Percentiles rank a stretch among this genome's conserved stretches.
Evolutionary conservation across 345 rosid species (phyloP).

Genomic region (Hirschfeldia incana): DNA sequence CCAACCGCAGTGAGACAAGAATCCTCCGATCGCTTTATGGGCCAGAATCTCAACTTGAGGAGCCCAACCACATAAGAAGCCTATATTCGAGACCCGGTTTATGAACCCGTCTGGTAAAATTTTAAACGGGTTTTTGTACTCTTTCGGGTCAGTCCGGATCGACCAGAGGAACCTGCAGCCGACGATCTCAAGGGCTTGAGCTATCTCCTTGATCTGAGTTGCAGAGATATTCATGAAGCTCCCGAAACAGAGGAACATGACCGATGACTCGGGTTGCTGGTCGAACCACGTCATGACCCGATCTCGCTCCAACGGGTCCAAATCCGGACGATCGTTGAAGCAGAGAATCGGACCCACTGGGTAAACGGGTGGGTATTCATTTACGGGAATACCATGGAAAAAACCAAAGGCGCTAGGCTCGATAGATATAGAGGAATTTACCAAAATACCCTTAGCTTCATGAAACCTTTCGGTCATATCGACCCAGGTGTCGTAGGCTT

Average conservation of each 20-base stretch:
- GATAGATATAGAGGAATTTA: too few species aligned
- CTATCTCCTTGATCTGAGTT: slow-evolving; percentile 45
- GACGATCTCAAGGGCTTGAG: slow-evolving; percentile 41
- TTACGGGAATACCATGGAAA: not conserved
- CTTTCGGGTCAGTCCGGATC: slow-evolving; percentile 16
- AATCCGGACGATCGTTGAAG: not conserved
- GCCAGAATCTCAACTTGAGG: slow-evolving; percentile 28
- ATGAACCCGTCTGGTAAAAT: slow-evolving; percentile 41
- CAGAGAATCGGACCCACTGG: not conserved
- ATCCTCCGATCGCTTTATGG: slow-evolving; percentile 35
- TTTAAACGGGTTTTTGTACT: slow-evolving; percentile 1
- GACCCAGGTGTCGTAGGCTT: not conserved
- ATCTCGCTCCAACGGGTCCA: not conserved
- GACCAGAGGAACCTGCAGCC: slow-evolving; percentile 44
- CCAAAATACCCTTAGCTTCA: not conserved
- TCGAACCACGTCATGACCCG: slow-evolving; percentile 45
- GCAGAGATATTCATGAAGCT: slow-evolving; percentile 34
- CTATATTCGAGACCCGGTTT: slow-evolving; percentile 10
- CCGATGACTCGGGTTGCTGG: slow-evolving; percentile 45
- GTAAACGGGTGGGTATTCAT: not conserved
- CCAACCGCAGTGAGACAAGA: slow-evolving; percentile 43
- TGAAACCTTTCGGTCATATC: not conserved
- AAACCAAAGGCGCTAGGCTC: not conserved
- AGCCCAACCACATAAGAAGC: slow-evolving; percentile 40
- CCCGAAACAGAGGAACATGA: slow-evolving; percentile 56